Base-by-base conservation (phyloP, 2,329 filamentous ascomycete genomes). In the Penicillium verrucosum region DNA sequence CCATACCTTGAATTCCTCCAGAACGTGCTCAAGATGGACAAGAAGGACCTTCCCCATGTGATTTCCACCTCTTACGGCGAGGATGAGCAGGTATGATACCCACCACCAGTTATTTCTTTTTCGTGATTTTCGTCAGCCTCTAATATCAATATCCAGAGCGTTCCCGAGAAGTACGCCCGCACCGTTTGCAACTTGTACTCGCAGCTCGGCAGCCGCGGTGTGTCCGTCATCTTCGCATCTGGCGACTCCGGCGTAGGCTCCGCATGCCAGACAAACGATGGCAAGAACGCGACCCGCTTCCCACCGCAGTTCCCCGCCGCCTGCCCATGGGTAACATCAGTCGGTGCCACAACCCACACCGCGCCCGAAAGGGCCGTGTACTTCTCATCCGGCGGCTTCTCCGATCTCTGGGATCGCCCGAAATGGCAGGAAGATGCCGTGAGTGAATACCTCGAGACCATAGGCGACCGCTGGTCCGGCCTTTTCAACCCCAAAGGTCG, bases 151-250 rank as follows among this genome's bases (percentile, higher is more conserved):
- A 29, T 11, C 3, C 45, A 71, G 68, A 72, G 68, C 46, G 64
- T 76, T 16, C 73, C 74, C 4, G 64, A 66, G 32, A 63, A 51
- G 29, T 77, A 77, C 59, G 73, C 75, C 49, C 64, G 62, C 42
- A 61, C 63, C 23, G 73, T 78, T 43, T 80, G 77, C 62, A 74
- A 73, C 58, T 67, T 79, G 40, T 79, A 71, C 65, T 72, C 79
- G 51, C 81, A 82, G 61, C 76, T 82, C 25, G 80, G 79, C 18
- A 73, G 79, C 56, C 78, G 80, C 46, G 80, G 80, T 25, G 76
- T 80, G 2, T 78, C 75, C 5, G 69, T 81, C 21, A 66, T 82
- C 60, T 77, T 80, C 59, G 78, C 79, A 3, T 79, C 77, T 1
- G 80, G 80, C 18, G 80, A 82, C 64, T 76, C 71, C 12, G 80